Base-by-base conservation (phyloP, 2,329 filamentous ascomycete genomes). In the Didymellaceae sp. region DNA sequence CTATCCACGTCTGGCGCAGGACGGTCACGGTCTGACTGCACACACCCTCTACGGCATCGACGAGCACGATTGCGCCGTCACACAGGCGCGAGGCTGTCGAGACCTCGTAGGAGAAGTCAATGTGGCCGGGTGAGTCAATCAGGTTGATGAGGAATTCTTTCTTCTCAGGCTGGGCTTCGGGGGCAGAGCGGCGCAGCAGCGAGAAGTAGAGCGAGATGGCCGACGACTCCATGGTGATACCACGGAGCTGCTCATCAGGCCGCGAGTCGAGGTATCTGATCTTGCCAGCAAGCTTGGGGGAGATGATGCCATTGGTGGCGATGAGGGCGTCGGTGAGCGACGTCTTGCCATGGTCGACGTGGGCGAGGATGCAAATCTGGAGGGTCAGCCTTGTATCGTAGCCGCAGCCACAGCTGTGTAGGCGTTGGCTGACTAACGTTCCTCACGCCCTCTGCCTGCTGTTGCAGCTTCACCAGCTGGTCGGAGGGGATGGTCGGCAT, bases 191-290 rank as follows among this genome's bases (percentile, higher is more conserved):
- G 61, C 92, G 84, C 45, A 96, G 78, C 82, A 97, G 90, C 26
- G 92, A 95, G 73, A 99, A 99, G 75, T 89, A 95, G 25, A 99
- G 80, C 0, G 94, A 97, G 58, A 99, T 99, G 55, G 94, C 94
- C 5, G 93, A 97, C 0, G 94, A 97, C 74, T 99, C 94, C 94
- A 99, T 99, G n/a, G 94, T 99, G 69, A 99, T 99, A 48, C 94
- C 94, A 59, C 94, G 88, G 13, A 90, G 83, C 76, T 99, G 94
- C 74, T 99, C 94, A 75, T 99, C 94, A 1, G 93, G 93, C 33
- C 94, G 83, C 17, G 94, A 97, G 77, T 99, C 94, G 52, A 99
- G 86, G 69, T 97, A 99, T 61, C 94, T 88, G 75, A 99, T 95
- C 80, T 97, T 97, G 73, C 94, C 94, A 48, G 94, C 94, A 68